Base-by-base conservation (phyloP, 495 filamentous ascomycete species). In the Trypethelium eluteriae region DNA sequence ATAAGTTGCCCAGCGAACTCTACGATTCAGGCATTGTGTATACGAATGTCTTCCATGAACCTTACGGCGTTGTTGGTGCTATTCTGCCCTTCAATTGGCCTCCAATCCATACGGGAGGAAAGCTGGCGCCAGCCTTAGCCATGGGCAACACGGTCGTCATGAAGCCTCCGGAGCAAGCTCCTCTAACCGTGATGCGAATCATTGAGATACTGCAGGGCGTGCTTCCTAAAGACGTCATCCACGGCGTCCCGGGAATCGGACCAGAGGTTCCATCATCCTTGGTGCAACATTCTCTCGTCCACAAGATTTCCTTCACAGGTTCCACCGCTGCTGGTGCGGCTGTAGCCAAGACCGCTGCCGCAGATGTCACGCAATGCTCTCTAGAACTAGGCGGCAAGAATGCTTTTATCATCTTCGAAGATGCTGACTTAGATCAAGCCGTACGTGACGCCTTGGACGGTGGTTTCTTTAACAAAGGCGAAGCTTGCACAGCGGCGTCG, bases 1-100 rank as follows among this genome's bases (percentile, higher is more conserved):
- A 73, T 41, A 73, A 73, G 64, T 41, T 72, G 12, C 70, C 71
- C 3, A 63, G 50, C 3, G 67, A 73, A 41, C 61, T 69, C 36
- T 71, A 69, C 41, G 71, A 73, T 44, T 46, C 66, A 38, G 70
- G 71, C 35, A 41, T 39, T 32, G 50, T 68, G 18, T 71, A 70
- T 56, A 47, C 61, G 5, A 57, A 61, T 38, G 69, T 69, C 53
- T 62, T 71, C 49, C 44, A 63, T 18, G 41, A 68, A 46, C 67
- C 67, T 7, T 66, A 47, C 47, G 39, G 68, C n/a, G 63, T 65
- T 5, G 39, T 39, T 3, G 63, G 16, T 16, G 41, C 39, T 16
- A 65, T 65, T 38, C n/a, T 65, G 5, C 63, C 63, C 41, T 65
- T 46, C 18, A 68, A 64, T 41, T 65, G 56, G 64, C 67, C 67